Conservation (phyloP, 2,329 filamentous ascomycete genomes). For the Dactylellina parvicollis region DNA sequence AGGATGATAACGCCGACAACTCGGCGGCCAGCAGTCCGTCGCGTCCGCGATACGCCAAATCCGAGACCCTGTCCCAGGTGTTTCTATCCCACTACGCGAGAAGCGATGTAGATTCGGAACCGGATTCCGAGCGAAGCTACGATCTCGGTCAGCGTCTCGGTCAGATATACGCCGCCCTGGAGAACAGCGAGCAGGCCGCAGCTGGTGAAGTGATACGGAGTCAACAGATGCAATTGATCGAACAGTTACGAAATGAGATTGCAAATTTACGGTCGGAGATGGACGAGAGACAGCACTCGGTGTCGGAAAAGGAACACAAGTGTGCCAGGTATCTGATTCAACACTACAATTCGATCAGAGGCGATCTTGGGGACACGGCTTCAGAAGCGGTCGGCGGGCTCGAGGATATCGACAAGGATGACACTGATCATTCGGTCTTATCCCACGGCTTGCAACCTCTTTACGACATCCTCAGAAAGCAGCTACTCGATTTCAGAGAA, state of each 20-base stretch:
- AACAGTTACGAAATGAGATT: slow-evolving; percentile 44
- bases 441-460: slow-evolving; percentile 42
- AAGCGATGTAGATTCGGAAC: slow-evolving; percentile 44
- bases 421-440: slow-evolving; percentile 33
- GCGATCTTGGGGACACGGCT: slow-evolving; percentile 22
- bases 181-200: slow-evolving; percentile 25
- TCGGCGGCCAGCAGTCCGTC: slow-evolving; percentile 9
- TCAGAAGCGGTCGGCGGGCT: slow-evolving; percentile 11
- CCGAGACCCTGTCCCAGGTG: slow-evolving; percentile 32
- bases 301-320: slow-evolving; percentile 43
- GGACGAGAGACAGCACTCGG: slow-evolving; percentile 35
- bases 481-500: slow-evolving; percentile 35
- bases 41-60: slow-evolving; percentile 43
- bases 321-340: slow-evolving; percentile 46
- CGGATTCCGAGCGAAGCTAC: slow-evolving; percentile 35
- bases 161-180: slow-evolving; percentile 31
- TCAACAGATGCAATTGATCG: slow-evolving; percentile 42
- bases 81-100: slow-evolving; percentile 26
- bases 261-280: slow-evolving; percentile 41
- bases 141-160: slow-evolving; percentile 37
- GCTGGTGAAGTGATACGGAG: slow-evolving; percentile 27
- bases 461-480: slow-evolving; percentile 43
- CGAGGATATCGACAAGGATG: slow-evolving; percentile 22
- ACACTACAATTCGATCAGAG: slow-evolving; percentile 33
- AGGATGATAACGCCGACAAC: slow-evolving; percentile 26